Base-by-base conservation (phyloP, 164 flowering plant species). In the Platanus orientalis region DNA sequence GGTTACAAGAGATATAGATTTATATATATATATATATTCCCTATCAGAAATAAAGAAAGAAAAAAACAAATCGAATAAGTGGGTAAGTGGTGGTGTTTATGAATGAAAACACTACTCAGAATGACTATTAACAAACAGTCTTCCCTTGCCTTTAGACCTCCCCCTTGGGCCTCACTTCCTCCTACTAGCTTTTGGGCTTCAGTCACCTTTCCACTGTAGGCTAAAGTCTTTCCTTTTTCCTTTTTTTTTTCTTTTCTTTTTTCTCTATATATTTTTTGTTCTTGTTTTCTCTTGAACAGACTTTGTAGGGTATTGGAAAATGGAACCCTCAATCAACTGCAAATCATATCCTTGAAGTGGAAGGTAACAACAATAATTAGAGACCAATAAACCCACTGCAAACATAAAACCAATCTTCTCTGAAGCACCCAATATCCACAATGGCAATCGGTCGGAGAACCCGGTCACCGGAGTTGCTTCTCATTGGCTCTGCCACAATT, bases 191-290 rank as follows among this genome's bases (percentile, higher is more conserved):
- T 74, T 69, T 71, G 72, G 53, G 66, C 69, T 71, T 66, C 61
- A 62, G 73, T 66, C 67, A 75, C 66, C 76, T 69, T 68, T 68
- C 30, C 67, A 73, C 75, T 62, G 60, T 72, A 48, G 66, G 53
- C 69, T 73, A 65, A 64, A 58, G 58, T 49, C 54, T 61, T 45
- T 58, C 54, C 45, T 28, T 64, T 57, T 61, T 61, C 10, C 24
- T 16, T 27, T 54, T 48, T 30, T 55, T 12, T 52, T 36, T 5
- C 0, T 19, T 26, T 20, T 34, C 57, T 21, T 24, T 52, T 12
- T 17, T 13, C 26, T 57, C n/a, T 40, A n/a, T 68, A 61, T 61
- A 54, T 54, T 26, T 5, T 14, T n/a, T 20, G 32, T 1, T 32
- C 49, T 62, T 57, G 63, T 57, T 58, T 69, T 67, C 75, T 59